These are phyloP conservation scores for Russula earlei DNA, from an alignment of 768 basidiomycete species.

Conservation along the genomic window DNA sequence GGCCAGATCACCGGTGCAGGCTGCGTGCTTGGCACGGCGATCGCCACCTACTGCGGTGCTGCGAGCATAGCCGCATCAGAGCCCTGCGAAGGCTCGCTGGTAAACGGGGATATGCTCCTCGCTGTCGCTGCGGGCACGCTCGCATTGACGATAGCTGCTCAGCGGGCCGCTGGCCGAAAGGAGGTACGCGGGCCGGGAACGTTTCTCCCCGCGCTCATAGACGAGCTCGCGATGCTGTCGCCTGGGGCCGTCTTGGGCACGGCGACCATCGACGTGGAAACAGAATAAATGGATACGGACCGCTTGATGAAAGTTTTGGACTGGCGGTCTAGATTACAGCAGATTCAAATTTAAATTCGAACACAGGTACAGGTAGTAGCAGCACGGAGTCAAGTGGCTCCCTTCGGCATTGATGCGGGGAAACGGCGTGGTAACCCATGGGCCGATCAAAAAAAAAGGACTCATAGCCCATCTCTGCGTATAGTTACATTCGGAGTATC, in stretches of 20 bases:
- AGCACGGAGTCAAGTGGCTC: background rate
- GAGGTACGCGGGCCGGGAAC: conserved; percentile 56
- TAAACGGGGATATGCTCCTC: conserved; percentile 68
- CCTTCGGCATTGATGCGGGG: background rate
- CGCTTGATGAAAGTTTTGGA: background rate
- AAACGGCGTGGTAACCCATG: background rate
- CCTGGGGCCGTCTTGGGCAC: conserved; percentile 26
- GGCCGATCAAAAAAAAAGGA: background rate
- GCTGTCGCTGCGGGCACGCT: conserved; percentile 71
- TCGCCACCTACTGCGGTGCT: conserved; percentile 76
- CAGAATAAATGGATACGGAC: background rate
- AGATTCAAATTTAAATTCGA: background rate
- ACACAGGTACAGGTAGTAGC: no score
- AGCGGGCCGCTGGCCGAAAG: conserved; percentile 40
- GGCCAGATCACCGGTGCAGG: conserved; percentile 85
- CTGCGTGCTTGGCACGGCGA: conserved; percentile 68
- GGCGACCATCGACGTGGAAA: conserved; percentile 16
- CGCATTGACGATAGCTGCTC: conserved; percentile 51
- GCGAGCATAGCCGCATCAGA: conserved; percentile 36
- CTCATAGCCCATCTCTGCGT: conserved; percentile 17
- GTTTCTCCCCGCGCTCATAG: conserved; percentile 56
- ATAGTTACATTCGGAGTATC: conserved; percentile 24
- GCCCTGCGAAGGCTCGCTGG: conserved; percentile 35
- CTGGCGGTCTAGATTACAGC: background rate
- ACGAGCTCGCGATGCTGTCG: conserved; percentile 43